Evolutionary conservation across 176 grass and related monocot genomes (phyloP), one percentile per base, ranked within the genome.

Genomic region (Musa beccarii): DNA sequence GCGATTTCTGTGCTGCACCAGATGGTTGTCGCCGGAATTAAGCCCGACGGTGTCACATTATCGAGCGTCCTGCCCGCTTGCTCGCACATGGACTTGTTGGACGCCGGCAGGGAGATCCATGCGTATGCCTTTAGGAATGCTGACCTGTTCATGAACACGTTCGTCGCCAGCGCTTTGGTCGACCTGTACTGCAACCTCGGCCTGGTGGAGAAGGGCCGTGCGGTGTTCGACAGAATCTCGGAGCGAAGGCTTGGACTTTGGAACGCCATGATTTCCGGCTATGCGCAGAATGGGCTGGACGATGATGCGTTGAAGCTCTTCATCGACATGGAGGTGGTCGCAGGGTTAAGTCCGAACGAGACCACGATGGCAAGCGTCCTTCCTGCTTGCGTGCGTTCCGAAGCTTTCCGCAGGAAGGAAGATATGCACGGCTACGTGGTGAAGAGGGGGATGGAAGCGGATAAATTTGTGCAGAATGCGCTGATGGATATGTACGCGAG

Each of bases 401-500:
- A 93, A 80, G 54, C 84, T 43, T 89, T 93, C 74, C 29, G 75
- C 1, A 83, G 84, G 62, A 97, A 93, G 82, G 90, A 85, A 55
- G 88, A 81, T 9, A 82, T 97, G 76, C 94, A 97, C 69, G 90
- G 94, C 2, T 97, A 97, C 73, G 94, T 89, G 9, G 14, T 97
- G 49, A 91, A 93, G 86, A 85, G 88, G 24, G 86, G 78, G 19
- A 97, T 97, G 90, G 84, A 78, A 22, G 69, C 62, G 14, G 85
- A 97, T 78, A 89, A 81, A 75, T 97, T 97, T 80, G 90, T 97
- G 71, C 94, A 93, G 82, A 97, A 97, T 82, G 94, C 94, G 28
- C 88, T 93, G 53, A 93, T 97, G 94, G 94, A 93, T 84, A 82
- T 93, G 90, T 97, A 97, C 81, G 87, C 87, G 14, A 89, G 90